Evolutionary conservation across 2,329 filamentous ascomycete species (phyloP), one percentile per base, ranked within the genome.

Genomic region (Torrubiella hemipterigena): DNA sequence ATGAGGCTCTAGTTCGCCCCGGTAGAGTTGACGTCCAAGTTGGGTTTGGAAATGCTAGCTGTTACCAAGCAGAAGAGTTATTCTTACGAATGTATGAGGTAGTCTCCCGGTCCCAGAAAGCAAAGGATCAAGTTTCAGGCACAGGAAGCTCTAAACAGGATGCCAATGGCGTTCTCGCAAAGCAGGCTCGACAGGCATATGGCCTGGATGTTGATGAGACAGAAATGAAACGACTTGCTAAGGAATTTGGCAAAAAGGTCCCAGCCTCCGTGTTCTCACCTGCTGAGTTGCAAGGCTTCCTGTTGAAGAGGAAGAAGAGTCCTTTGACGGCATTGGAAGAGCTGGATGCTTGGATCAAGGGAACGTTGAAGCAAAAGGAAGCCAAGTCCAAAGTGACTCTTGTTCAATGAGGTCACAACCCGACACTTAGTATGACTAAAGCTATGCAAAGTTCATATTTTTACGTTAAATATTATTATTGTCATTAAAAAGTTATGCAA

Each of bases 11-110:
- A 6, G 76, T 86, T 30, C 66, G 81, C 1, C 80, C 82, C 0
- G 81, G 81, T 2, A 65, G 80, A 2, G 75, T 87, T 4, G 81
- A 87, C 39, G 58, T 79, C 24, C 73, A 80, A 42, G 70, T 86
- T 2, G 60, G 60, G 9, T 81, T 86, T 51, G 64, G 57, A 15
- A 68, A 70, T 38, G 71, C 74, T 2, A 70, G 65, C 3, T 55
- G 56, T 19, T 41, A 51, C 7, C 73, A 77, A 45, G 67, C 69
- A 3, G 50, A 51, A 19, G 70, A 77, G 48, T 56, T 78, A 3
- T 78, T 78, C 38, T 54, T 68, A 41, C 55, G 71, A 15, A 77
- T 77, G 71, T 77, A 76, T 44, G 66, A 69, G 43, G 53, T 54
- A 3, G 31, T 34, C 7, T 27, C 34, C 17, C 35, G 31, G 9